These are phyloP conservation scores for Priceomyces fermenticarens DNA, from an alignment of 805 yeast species.

Conservation along the genomic window DNA sequence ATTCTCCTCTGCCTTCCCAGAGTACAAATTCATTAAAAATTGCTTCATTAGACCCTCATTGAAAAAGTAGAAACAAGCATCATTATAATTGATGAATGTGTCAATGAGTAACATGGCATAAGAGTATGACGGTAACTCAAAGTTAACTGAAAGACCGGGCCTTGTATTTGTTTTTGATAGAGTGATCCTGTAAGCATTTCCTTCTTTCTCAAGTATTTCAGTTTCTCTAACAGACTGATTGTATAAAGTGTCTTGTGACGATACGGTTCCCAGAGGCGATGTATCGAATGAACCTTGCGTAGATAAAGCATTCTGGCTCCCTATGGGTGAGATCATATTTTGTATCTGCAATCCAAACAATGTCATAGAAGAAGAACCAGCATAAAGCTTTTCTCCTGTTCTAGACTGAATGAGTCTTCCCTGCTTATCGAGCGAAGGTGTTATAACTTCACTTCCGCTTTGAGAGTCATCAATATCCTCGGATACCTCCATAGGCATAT, in stretches of 20 bases:
- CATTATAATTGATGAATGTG: constrained; percentile 74
- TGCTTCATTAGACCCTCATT: constrained; percentile 77
- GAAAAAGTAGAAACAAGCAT: constrained; percentile 81
- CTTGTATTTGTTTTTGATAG: constrained; percentile 65
- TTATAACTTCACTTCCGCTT: constrained; percentile 48
- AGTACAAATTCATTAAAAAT: constrained; percentile 60
- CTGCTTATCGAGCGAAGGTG: constrained; percentile 67
- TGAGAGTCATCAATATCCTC: background rate
- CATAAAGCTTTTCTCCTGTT: constrained; percentile 72
- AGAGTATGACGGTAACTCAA: constrained; percentile 71
- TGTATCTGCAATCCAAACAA: constrained; percentile 76
- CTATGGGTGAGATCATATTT: constrained; percentile 47
- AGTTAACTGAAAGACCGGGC: constrained; percentile 66
- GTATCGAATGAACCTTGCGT: constrained; percentile 8
- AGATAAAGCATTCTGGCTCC: constrained; percentile 4
- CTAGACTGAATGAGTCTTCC: constrained; percentile 71
- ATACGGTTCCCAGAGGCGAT: constrained; percentile 10
- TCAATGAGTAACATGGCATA: constrained; percentile 74
- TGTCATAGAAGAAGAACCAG: constrained; percentile 83
- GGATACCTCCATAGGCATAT: no score
- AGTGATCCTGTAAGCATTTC: constrained; percentile 71
- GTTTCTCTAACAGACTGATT: constrained; percentile 41
- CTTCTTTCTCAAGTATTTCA: constrained; percentile 64
- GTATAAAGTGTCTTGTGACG: background rate
- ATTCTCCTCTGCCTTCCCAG: constrained; percentile 43